phyloP scores from a whole-genome alignment of 2,329 filamentous ascomycete genomes.

The Clonostachys byssicola region DNA sequence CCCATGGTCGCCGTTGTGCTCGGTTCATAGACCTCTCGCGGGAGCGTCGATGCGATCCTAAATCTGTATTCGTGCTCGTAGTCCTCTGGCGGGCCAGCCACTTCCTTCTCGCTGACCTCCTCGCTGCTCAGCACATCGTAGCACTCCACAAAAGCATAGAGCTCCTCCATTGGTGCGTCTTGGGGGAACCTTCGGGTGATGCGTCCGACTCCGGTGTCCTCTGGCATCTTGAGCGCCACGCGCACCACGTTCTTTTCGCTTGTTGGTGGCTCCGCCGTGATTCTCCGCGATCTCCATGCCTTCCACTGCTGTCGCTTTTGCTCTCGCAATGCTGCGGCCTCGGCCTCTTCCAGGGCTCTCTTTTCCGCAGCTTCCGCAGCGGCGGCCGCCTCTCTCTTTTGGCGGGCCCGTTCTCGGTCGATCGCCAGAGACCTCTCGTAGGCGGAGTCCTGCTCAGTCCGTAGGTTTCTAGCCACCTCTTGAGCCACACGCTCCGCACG shows the following conservation, averaged over 20 bases:
- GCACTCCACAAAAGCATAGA: conserved; percentile 97
- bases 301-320: conserved; percentile 64
- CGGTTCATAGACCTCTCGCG: conserved; percentile 74
- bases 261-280: conserved; percentile 64
- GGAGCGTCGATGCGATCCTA: conserved; percentile 79
- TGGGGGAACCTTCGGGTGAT: conserved; percentile 72
- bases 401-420: conserved; percentile 79
- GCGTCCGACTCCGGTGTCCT: conserved; percentile 59
- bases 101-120: conserved; percentile 20
- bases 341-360: conserved; percentile 54
- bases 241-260: conserved; percentile 66
- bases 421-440: conserved; percentile 89
- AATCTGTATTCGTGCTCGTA: conserved; percentile 87
- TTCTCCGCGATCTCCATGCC: conserved; percentile 67
- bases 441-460: conserved; percentile 86
- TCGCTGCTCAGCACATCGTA: conserved; percentile 35
- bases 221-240: conserved; percentile 62
- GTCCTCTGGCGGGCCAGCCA: conserved; percentile 48
- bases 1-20: conserved; percentile 61
- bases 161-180: conserved; percentile 73
- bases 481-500: conserved; percentile 77
- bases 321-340: conserved; percentile 49
- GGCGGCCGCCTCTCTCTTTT: conserved; percentile 71
- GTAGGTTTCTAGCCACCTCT: conserved; percentile 72
- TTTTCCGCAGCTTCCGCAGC: conserved; percentile 65